These are phyloP conservation scores for Eucalyptus erythrocorys DNA, from an alignment of 345 rosid genomes.

Conservation along the genomic window DNA sequence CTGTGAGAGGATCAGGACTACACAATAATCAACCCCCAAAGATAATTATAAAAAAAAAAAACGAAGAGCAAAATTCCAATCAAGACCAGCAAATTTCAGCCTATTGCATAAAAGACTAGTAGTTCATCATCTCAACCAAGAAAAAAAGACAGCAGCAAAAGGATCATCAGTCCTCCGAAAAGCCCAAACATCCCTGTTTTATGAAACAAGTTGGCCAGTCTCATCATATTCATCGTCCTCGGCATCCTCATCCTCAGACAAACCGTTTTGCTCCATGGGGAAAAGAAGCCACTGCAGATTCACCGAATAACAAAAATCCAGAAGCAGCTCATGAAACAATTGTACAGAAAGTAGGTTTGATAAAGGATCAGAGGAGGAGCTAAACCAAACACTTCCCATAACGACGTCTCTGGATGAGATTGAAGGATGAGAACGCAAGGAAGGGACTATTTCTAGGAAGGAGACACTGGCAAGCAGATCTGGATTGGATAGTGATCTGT, in stretches of 20 bases:
- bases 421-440: background rate
- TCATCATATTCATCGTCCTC: background rate
- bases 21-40: background rate
- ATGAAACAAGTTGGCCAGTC: too few species aligned
- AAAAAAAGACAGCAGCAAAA: background rate
- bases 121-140: background rate
- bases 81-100: background rate
- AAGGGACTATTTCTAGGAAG: background rate
- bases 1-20: background rate
- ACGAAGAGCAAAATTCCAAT: background rate
- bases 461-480: background rate
- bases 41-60: background rate
- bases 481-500: background rate
- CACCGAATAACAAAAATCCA: background rate
- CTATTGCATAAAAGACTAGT: too few species aligned
- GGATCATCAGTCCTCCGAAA: background rate
- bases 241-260: background rate
- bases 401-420: rapidly evolving
- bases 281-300: background rate
- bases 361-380: too few species aligned
- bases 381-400: too few species aligned
- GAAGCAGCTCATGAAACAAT: too few species aligned
- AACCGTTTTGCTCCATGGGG: background rate
- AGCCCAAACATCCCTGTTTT: background rate
- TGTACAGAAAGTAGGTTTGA: too few species aligned